These are phyloP conservation scores for Ceratocystis harringtonii DNA, from an alignment of 2,329 filamentous ascomycete species.

Conservation along the genomic window DNA sequence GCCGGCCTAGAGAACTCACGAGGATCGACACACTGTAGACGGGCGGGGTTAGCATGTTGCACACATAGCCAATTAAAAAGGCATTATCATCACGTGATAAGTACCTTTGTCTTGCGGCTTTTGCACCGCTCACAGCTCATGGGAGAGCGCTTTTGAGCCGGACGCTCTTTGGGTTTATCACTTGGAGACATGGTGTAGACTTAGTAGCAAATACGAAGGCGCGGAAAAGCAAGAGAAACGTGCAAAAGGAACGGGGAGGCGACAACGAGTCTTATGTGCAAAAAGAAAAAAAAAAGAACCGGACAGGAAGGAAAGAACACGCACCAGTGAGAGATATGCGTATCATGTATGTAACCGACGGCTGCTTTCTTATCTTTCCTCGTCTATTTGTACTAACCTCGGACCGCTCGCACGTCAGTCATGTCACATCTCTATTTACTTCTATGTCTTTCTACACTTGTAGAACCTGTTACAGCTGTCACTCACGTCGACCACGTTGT, in stretches of 20 bases:
- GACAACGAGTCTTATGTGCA: neutral
- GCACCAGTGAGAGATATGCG: neutral
- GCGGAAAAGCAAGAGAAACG: neutral
- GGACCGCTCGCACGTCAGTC: neutral
- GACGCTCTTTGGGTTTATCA: constrained; percentile 8
- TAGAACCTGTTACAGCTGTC: neutral
- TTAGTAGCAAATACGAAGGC: neutral
- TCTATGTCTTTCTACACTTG: neutral
- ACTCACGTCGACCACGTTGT: neutral
- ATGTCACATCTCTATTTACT: neutral
- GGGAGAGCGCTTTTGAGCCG: constrained; percentile 20
- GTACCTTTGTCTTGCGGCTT: constrained; percentile 22
- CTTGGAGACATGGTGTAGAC: constrained; percentile 2
- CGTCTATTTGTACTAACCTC: neutral
- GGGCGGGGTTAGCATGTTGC: constrained; percentile 5
- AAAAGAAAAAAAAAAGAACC: neutral
- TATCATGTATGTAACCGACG: neutral
- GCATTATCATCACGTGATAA: constrained; percentile 17
- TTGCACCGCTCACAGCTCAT: constrained; percentile 24
- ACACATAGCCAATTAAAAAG: neutral
- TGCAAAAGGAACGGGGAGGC: neutral
- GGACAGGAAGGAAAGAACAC: neutral
- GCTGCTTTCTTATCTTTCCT: neutral
- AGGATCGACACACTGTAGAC: constrained; percentile 16
- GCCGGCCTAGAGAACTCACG: neutral